Conservation (phyloP, 2,329 filamentous ascomycete species). For the Fusarium burgessii region DNA sequence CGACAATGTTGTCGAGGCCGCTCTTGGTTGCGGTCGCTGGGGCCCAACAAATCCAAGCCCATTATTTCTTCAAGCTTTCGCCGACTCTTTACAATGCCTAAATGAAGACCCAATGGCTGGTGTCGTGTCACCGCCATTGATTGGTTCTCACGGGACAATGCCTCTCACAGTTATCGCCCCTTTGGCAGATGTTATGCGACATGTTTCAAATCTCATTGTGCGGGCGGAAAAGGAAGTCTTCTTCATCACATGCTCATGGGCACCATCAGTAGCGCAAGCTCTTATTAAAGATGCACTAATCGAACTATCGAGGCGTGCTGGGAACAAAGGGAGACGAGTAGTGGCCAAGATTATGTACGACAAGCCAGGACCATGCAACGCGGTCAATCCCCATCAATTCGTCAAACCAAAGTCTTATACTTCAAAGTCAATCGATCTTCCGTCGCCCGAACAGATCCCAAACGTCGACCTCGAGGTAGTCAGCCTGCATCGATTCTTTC, state of each 20-base stretch:
- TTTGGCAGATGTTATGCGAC: conserved; percentile 73
- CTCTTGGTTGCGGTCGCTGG: conserved; percentile 74
- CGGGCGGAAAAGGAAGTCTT: conserved; percentile 79
- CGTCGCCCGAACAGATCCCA: conserved; percentile 73
- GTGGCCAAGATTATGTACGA: conserved; percentile 83
- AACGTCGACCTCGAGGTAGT: conserved; percentile 78
- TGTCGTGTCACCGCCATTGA: conserved; percentile 64
- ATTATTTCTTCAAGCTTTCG: conserved; percentile 76
- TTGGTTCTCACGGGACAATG: conserved; percentile 69
- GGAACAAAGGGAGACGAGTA: conserved; percentile 65
- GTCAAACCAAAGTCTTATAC: conserved; percentile 70
- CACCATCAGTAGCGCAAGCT: conserved; percentile 73
- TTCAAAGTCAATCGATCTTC: conserved; percentile 69
- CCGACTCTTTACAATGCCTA: conserved; percentile 70
- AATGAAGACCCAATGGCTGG: conserved; percentile 63
- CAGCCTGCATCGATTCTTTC: conserved; percentile 75
- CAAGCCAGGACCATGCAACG: conserved; percentile 73
- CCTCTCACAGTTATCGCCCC: conserved; percentile 74
- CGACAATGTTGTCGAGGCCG: conserved; percentile 63
- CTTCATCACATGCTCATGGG: conserved; percentile 82
- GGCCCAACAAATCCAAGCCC: conserved; percentile 71
- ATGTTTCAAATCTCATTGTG: conserved; percentile 82
- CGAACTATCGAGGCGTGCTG: conserved; percentile 76
- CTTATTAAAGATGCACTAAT: conserved; percentile 76
- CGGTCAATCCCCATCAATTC: conserved; percentile 72